phyloP scores from a whole-genome alignment of 495 filamentous ascomycete species.

The Daldinia bambusicola region DNA sequence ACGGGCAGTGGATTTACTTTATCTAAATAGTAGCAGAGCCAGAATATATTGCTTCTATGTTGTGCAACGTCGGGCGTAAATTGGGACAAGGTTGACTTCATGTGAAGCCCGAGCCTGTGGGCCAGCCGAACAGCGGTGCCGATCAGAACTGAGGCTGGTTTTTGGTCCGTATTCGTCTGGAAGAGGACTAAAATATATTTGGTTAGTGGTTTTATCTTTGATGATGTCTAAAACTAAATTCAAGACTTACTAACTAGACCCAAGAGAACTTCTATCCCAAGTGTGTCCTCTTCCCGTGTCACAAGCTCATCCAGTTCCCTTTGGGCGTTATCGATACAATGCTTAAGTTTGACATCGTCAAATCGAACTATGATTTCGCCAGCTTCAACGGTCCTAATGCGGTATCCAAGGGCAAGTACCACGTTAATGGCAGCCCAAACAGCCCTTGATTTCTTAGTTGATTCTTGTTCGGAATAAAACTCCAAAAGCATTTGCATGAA shows the following conservation, averaged over 20 bases:
- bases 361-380: constrained; percentile 33
- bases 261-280: constrained; percentile 47
- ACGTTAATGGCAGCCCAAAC: constrained; percentile 47
- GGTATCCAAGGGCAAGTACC: constrained; percentile 46
- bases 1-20: constrained; percentile 27
- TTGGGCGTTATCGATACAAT: constrained; percentile 49
- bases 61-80: constrained; percentile 41
- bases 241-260: constrained; percentile 46
- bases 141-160: constrained; percentile 46
- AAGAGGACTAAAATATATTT: constrained; percentile 32
- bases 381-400: constrained; percentile 24
- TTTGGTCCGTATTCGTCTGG: constrained; percentile 44
- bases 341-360: constrained; percentile 35
- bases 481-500: constrained; percentile 45
- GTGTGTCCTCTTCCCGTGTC: constrained; percentile 45
- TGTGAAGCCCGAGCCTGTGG: constrained; percentile 45
- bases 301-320: constrained; percentile 48
- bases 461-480: constrained; percentile 38
- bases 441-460: constrained; percentile 30
- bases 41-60: constrained; percentile 48
- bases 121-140: constrained; percentile 48
- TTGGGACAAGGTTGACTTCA: constrained; percentile 26
- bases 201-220: neutral
- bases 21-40: constrained; percentile 49
- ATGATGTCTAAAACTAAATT: neutral